Evolutionary conservation across 495 filamentous ascomycete genomes (phyloP).

Genomic region (Tricharina praecox): DNA sequence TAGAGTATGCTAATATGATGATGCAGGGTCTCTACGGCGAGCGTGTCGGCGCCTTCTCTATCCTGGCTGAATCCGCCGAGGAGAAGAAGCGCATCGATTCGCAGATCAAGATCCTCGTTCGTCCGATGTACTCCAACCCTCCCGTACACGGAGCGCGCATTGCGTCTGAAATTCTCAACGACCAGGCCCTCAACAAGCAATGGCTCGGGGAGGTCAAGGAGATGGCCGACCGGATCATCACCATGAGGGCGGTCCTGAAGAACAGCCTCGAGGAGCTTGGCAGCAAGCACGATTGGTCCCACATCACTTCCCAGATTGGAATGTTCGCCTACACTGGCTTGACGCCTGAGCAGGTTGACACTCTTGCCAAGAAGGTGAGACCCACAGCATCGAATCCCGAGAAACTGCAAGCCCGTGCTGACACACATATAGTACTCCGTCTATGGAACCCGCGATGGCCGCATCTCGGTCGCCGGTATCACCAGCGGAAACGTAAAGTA

Average conservation of each 20-base stretch:
- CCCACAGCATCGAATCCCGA: too few relatives aligned
- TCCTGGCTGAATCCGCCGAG: conserved; percentile 64
- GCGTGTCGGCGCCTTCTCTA: conserved; percentile 91
- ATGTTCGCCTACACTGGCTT: conserved; percentile 99
- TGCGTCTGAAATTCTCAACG: conserved; percentile 81
- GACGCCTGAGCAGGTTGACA: conserved; percentile 81
- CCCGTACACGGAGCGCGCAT: conserved; percentile 91
- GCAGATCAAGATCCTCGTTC: conserved; percentile 94
- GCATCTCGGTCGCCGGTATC: conserved; percentile 95
- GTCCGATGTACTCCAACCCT: conserved; percentile 95
- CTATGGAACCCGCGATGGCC: conserved; percentile 91
- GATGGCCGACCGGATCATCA: conserved; percentile 98
- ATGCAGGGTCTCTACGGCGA: conserved; percentile 84
- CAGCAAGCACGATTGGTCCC: conserved; percentile 91
- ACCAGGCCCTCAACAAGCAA: conserved; percentile 68
- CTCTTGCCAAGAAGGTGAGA: conserved; percentile 69
- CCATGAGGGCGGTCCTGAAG: conserved; percentile 85
- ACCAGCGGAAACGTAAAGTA: conserved; percentile 82
- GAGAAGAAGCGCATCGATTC: conserved; percentile 95
- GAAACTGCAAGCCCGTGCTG: too few relatives aligned
- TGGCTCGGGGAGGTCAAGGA: conserved; percentile 95
- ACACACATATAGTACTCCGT: conserved; percentile 57
- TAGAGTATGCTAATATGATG: neutral
- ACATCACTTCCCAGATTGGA: conserved; percentile 96
- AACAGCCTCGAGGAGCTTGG: conserved; percentile 85